A percentile compares a stretch with the other conserved stretches of the same genome.
Conservation (phyloP, 164 flowering plant species). For the Malania oleifera region DNA sequence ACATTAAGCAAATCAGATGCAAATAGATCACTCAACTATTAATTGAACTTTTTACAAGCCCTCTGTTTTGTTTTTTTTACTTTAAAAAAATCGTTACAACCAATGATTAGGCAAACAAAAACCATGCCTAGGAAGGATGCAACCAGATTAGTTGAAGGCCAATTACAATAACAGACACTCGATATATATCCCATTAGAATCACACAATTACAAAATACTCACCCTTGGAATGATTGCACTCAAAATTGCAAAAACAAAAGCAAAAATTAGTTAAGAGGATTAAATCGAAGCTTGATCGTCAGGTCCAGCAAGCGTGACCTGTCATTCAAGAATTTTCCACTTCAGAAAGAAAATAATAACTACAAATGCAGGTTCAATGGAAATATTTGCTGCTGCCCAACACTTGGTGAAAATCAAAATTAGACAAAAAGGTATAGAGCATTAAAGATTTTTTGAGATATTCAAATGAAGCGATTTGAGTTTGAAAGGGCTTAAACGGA, state of each 20-base stretch:
- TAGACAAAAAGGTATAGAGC: no score
- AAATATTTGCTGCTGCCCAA: not conserved
- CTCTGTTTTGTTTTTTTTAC: no score
- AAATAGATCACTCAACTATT: no score
- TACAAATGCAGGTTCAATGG: not conserved
- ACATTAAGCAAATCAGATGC: no score
- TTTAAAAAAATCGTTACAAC: constrained; percentile 36
- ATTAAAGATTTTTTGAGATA: no score
- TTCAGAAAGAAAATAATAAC: not conserved
- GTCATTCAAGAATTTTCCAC: constrained; percentile 12
- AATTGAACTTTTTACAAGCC: no score
- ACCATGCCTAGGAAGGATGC: constrained; percentile 32
- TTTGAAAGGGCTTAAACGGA: no score
- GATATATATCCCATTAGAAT: constrained; percentile 19
- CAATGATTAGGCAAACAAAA: constrained; percentile 40
- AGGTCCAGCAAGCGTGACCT: constrained; percentile 83
- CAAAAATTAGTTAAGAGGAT: constrained; percentile 16
- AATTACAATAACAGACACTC: constrained; percentile 10
- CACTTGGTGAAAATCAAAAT: no score
- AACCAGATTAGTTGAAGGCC: constrained; percentile 15
- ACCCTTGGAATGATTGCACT: constrained; percentile 17
- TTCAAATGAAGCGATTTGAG: no score
- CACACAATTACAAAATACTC: constrained; percentile 19
- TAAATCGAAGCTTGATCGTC: constrained; percentile 51
- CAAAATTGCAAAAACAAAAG: constrained; percentile 22